Conservation (phyloP, 2,329 filamentous ascomycete species). For the Bipolaris oryzae region DNA sequence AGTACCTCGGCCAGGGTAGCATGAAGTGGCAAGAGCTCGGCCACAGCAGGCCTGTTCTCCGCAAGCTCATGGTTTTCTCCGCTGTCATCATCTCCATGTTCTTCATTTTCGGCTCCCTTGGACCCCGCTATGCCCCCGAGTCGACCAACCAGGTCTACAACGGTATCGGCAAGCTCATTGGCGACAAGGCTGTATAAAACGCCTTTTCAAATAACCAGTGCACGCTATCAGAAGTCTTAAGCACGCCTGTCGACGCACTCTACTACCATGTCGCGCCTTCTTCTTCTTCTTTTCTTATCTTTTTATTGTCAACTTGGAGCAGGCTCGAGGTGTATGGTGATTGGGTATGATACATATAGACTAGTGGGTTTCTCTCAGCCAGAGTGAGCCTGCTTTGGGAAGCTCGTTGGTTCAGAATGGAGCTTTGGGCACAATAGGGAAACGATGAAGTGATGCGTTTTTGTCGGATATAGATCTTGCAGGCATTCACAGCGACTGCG, state of each 20-base stretch:
- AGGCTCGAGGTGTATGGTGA: constrained; percentile 30
- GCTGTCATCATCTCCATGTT: constrained; percentile 69
- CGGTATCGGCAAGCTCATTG: constrained; percentile 45
- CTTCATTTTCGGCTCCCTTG: constrained; percentile 65
- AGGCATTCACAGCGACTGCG: constrained; percentile 24
- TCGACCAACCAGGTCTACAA: constrained; percentile 43
- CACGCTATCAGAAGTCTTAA: neutral
- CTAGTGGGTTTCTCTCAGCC: constrained; percentile 34
- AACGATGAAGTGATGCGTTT: constrained; percentile 38
- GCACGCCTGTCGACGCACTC: neutral
- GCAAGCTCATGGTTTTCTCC: constrained; percentile 76
- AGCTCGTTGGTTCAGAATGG: constrained; percentile 18
- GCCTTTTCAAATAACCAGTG: neutral
- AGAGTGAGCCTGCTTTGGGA: constrained; percentile 22
- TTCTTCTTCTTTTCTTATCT: constrained; percentile 33
- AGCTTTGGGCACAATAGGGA: constrained; percentile 27
- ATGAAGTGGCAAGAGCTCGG: constrained; percentile 89
- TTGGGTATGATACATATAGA: constrained; percentile 44
- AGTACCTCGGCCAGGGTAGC: constrained; percentile 72
- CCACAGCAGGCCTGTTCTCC: constrained; percentile 73
- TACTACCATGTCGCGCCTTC: constrained; percentile 2
- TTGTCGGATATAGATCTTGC: constrained; percentile 41
- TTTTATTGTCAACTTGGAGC: constrained; percentile 33
- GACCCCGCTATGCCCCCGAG: constrained; percentile 47
- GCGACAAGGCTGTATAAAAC: constrained; percentile 32